Percentiles rank a stretch among this genome's conserved stretches.
Evolutionary conservation across 2,329 filamentous ascomycete genomes (phyloP).

Genomic region (Calonectria pseudoturangicola): DNA sequence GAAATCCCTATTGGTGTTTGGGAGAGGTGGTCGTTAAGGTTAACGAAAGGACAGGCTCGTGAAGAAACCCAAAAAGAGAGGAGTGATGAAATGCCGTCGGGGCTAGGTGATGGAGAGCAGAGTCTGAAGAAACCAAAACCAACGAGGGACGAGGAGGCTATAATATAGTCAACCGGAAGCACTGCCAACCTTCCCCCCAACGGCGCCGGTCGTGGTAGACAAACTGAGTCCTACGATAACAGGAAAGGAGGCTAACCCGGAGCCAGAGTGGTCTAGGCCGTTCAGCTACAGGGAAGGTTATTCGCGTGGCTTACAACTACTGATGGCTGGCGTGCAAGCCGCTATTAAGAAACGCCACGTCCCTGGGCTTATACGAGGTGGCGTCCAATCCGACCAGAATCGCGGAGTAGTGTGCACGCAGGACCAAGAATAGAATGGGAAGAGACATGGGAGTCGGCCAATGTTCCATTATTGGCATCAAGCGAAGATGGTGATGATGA

Average conservation of each 20-base stretch:
- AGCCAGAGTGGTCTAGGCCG: constrained; percentile 4
- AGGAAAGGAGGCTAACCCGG: neutral
- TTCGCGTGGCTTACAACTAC: constrained; percentile 5
- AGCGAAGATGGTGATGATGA: no score
- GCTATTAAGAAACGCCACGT: constrained; percentile 5
- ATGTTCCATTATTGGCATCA: no score
- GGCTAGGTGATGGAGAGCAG: neutral
- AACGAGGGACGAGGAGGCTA: neutral
- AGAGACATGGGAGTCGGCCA: no score
- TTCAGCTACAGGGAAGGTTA: constrained; percentile 10
- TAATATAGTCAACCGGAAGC: neutral
- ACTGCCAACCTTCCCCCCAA: neutral
- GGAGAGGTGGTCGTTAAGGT: neutral
- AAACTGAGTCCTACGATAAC: neutral
- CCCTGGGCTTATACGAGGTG: constrained; percentile 3
- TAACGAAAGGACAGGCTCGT: neutral
- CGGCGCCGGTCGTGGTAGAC: neutral
- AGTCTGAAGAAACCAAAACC: neutral
- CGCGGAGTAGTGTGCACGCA: neutral
- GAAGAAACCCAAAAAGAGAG: constrained; percentile 1
- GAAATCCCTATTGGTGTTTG: neutral
- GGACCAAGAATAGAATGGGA: no score
- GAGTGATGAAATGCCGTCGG: neutral
- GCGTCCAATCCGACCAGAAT: neutral
- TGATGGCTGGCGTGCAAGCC: constrained; percentile 4